Evolutionary conservation across 2,329 filamentous ascomycete genomes (phyloP), one percentile per base, ranked within the genome.

Genomic region (Aspergillus glaucus): DNA sequence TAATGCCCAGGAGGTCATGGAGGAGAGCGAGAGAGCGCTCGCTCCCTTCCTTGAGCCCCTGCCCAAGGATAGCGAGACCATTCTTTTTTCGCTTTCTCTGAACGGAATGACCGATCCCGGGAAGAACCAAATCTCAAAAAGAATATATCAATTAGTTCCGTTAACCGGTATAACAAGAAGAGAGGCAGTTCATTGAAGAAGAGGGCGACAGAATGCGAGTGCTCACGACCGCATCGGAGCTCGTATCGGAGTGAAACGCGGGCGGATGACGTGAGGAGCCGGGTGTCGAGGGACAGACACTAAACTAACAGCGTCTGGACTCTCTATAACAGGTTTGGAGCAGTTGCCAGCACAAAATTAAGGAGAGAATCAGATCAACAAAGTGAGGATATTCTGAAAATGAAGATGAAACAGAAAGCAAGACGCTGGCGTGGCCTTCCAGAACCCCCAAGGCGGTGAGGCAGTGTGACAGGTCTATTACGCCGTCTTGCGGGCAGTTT

Each of bases 1-100:
- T 22, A 65, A 46, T 2, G 55, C 45, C 55, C 58, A 65, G 47
- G 57, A 55, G 21, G 61, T 51, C 42, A 62, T 49, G 46, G 57
- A 56, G 24, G 61, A 53, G 36, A 62, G 48, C 46, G 49, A 39
- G 26, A 50, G 41, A 46, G 50, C 42, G 12, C 50, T 50, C 45
- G 37, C 46, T 43, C 17, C 19, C 12, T 47, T 51, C 50, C 41
- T 43, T 12, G 53, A 47, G 12, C 40, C 42, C 48, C 57, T 50
- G 46, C 52, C 43, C 37, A 46, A 55, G 46, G 50, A 54, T 47
- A 58, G 55, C 15, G 52, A 48, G 22, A 55, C 41, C 59, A 62
- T 63, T 41, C 10, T 30, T 10, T 30, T 10, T 30, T 50, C 47
- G 12, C 37, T 30, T 30, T 30, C 26, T 12, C 26, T 30, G 26